Conservation (phyloP, 2,329 filamentous ascomycete species). For the Xylariales sp. region DNA sequence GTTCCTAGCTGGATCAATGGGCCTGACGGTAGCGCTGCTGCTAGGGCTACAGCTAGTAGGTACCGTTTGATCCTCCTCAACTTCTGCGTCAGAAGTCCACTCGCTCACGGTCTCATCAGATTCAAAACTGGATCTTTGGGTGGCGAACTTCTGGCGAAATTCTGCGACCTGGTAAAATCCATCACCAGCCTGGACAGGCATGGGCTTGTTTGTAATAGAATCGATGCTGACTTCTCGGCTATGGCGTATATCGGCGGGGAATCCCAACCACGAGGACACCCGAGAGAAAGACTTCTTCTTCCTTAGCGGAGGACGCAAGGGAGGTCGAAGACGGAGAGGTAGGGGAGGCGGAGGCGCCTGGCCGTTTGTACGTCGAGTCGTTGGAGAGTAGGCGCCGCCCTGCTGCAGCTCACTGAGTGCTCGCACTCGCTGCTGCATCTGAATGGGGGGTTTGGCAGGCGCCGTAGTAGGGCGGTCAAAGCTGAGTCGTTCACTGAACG, state of each 20-base stretch:
- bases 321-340: constrained; percentile 55
- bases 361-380: constrained; percentile 23
- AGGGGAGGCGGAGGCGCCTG: constrained; percentile 49
- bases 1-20: constrained; percentile 26
- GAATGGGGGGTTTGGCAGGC: constrained; percentile 25
- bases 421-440: constrained; percentile 28
- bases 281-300: constrained; percentile 65
- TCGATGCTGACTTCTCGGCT: constrained; percentile 38
- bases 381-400: constrained; percentile 14
- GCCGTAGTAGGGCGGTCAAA: constrained; percentile 35
- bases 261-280: constrained; percentile 57
- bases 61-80: constrained; percentile 34
- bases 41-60: constrained; percentile 47
- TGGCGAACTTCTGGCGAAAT: no score
- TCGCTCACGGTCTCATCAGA: constrained; percentile 45
- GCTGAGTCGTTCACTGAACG: constrained; percentile 52
- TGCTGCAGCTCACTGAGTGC: constrained; percentile 2
- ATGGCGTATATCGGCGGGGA: constrained; percentile 29
- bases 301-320: constrained; percentile 54
- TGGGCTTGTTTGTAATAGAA: constrained; percentile 51
- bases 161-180: constrained; percentile 57
- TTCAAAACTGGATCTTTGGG: constrained; percentile 35
- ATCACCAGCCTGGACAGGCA: constrained; percentile 44
- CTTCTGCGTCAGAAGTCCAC: constrained; percentile 37
- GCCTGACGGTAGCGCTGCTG: constrained; percentile 37